These are phyloP conservation scores for Blastobotrys ciferrii DNA, from an alignment of 1,139 yeast species.

Conservation along the genomic window DNA sequence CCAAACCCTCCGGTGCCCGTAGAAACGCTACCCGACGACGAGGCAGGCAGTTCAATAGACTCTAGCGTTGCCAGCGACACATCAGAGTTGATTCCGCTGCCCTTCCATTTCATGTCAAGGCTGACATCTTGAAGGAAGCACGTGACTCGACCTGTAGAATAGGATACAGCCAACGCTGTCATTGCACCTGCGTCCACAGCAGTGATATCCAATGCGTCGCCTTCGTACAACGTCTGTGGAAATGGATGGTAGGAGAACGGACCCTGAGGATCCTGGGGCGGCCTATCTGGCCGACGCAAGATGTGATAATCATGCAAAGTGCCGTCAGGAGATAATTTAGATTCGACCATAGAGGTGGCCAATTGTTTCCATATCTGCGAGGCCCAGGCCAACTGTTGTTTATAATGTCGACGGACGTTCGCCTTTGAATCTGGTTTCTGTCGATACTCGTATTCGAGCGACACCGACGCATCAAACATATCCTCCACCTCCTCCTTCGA, in stretches of 20 bases:
- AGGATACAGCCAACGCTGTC: slow-evolving; percentile 28
- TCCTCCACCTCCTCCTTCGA: slow-evolving; percentile 37
- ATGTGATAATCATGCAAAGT: slow-evolving; percentile 23
- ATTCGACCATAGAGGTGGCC: slow-evolving; percentile 23
- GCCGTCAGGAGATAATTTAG: slow-evolving; percentile 22
- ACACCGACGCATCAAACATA: slow-evolving; percentile 45
- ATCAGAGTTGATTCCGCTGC: slow-evolving; percentile 8
- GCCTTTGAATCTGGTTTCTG: slow-evolving; percentile 11
- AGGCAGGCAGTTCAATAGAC: slow-evolving; percentile 13
- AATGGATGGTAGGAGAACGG: slow-evolving; percentile 53
- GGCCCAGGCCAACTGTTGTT: slow-evolving; percentile 31
- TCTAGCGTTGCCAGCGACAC: slow-evolving; percentile 16
- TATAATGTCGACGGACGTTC: slow-evolving; percentile 21
- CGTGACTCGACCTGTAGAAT: slow-evolving; percentile 31
- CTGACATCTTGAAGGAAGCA: slow-evolving; percentile 29
- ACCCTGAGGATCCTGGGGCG: slow-evolving; percentile 43
- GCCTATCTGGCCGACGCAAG: slow-evolving; percentile 25
- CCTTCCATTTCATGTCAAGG: slow-evolving; percentile 29
- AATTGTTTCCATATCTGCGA: slow-evolving; percentile 30
- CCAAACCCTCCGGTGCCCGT: too few relatives aligned
- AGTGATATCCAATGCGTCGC: slow-evolving; percentile 40
- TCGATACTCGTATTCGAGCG: slow-evolving; percentile 29
- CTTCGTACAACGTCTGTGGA: slow-evolving; percentile 48
- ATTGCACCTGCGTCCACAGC: slow-evolving; percentile 32
- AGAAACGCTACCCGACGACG: too few relatives aligned